These are phyloP conservation scores for Pleurotus ostreatus DNA, from an alignment of 768 basidiomycete genomes.

Conservation along the genomic window DNA sequence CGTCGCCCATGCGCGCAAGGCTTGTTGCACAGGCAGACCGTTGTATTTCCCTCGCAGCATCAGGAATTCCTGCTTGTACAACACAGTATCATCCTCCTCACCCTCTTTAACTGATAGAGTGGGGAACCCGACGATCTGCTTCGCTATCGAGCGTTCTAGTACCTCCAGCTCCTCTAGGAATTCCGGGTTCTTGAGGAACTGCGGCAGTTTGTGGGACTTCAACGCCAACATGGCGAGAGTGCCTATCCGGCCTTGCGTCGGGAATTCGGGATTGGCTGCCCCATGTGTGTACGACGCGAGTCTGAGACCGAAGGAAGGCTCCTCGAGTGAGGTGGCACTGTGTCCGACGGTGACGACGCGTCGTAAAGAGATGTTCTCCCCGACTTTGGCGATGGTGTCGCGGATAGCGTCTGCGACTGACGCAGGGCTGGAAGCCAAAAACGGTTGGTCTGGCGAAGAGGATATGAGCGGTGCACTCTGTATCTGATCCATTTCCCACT, in stretches of 20 bases:
- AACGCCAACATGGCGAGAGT: constrained; percentile 53
- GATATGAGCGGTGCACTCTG: constrained; percentile 66
- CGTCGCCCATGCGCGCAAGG: constrained; percentile 51
- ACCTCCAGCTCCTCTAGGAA: constrained; percentile 55
- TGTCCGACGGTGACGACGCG: constrained; percentile 49
- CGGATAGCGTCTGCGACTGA: constrained; percentile 64
- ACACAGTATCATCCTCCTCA: constrained; percentile 40
- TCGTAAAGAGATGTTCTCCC: constrained; percentile 73
- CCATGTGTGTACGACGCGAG: constrained; percentile 65
- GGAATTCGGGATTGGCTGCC: constrained; percentile 31
- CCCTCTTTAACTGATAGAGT: constrained; percentile 45
- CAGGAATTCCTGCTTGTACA: constrained; percentile 73
- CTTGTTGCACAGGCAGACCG: constrained; percentile 37
- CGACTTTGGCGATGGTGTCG: constrained; percentile 68
- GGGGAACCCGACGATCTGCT: constrained; percentile 84
- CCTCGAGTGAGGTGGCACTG: constrained; percentile 29
- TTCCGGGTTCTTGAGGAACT: constrained; percentile 37
- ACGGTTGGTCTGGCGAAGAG: constrained; percentile 24
- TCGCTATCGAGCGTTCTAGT: constrained; percentile 72
- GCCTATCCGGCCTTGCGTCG: constrained; percentile 55
- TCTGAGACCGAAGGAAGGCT: constrained; percentile 34
- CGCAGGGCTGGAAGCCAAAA: constrained; percentile 23
- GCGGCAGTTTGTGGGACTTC: constrained; percentile 41
- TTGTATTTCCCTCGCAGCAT: constrained; percentile 60
- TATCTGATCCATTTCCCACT: constrained; percentile 46